Conservation (phyloP, 805 yeast genomes). For the Lipomyces kockii region DNA sequence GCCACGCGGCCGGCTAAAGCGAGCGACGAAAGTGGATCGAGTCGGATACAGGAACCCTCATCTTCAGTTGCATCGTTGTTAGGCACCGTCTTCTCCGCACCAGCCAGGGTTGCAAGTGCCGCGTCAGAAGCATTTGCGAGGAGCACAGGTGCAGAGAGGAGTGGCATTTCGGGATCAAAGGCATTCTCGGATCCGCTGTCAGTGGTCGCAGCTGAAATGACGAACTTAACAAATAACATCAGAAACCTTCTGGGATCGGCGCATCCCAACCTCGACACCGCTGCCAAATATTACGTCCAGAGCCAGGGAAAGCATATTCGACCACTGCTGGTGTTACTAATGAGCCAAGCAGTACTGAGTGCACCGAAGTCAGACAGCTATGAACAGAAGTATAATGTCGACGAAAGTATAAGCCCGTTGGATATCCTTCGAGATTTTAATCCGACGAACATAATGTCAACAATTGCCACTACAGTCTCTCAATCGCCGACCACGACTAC, state of each 20-base stretch:
- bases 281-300: slow-evolving; percentile 92
- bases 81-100: slow-evolving; percentile 14
- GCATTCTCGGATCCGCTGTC: slow-evolving; percentile 72
- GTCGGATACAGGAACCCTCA: neutral
- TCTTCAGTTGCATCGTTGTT: slow-evolving; percentile 15
- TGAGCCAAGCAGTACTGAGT: slow-evolving; percentile 74
- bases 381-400: slow-evolving; percentile 35
- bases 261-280: slow-evolving; percentile 89
- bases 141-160: slow-evolving; percentile 11
- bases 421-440: slow-evolving; percentile 85
- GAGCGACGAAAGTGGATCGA: neutral
- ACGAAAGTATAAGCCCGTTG: slow-evolving; percentile 70
- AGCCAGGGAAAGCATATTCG: slow-evolving; percentile 95
- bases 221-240: slow-evolving; percentile 81
- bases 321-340: slow-evolving; percentile 82
- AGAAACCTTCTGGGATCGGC: slow-evolving; percentile 88
- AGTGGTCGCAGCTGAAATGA: slow-evolving; percentile 91
- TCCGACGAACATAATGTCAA: slow-evolving; percentile 52
- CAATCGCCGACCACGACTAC: slow-evolving; percentile 1
- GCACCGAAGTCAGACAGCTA: slow-evolving; percentile 41
- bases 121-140: slow-evolving; percentile 3
- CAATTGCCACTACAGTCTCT: slow-evolving; percentile 45
- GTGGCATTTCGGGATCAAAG: slow-evolving; percentile 15
- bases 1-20: neutral
- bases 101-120: neutral